Evolutionary conservation across 257 asterid species (phyloP), one percentile per base, ranked within the genome.

Genomic region (Solanum etuberosum): DNA sequence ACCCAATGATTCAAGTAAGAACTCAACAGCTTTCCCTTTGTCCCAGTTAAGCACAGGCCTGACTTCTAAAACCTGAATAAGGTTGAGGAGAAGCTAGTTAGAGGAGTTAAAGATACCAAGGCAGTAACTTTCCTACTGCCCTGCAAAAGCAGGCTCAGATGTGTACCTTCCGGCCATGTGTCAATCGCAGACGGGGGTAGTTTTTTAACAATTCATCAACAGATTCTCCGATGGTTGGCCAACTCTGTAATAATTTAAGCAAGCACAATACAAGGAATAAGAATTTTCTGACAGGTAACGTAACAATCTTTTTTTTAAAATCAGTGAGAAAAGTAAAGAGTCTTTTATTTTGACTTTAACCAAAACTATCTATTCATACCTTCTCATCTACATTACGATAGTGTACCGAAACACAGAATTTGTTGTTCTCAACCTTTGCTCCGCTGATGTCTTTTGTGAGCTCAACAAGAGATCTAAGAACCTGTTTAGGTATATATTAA

Each of bases 21-120:
- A 96, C 88, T 96, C 98, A 25, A 96, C 98, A 73, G 99, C 99
- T 91, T 94, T 95, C 83, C 98, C 99, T 95, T 96, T 96, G 92
- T 96, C 94, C 99, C 99, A 96, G 88, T 94, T 86, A 34, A 96
- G 98, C 85, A 96, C 94, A 4, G 99, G 98, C 40, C 99, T 94
- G 57, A 96, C 94, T 92, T 96, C 99, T 88, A 96, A 92, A 87
- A 96, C 99, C 99, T 96, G 83, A 38, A 48, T 43, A 84, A 21
- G 9, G 46, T 77, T 48, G n/a, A 16, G 42, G 68, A 48, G 68
- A 10, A 29, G 29, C 38, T 31, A 29, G 27, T 48, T 9, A 81
- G 68, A 81, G 20, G 18, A 48, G 68, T 29, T 48, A 43, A 43
- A 21, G 43, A 43, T 2, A 78, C 13, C 37, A 25, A 76, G 63